Conservation (phyloP, 2,329 filamentous ascomycete species). For the Coniella vitis region DNA sequence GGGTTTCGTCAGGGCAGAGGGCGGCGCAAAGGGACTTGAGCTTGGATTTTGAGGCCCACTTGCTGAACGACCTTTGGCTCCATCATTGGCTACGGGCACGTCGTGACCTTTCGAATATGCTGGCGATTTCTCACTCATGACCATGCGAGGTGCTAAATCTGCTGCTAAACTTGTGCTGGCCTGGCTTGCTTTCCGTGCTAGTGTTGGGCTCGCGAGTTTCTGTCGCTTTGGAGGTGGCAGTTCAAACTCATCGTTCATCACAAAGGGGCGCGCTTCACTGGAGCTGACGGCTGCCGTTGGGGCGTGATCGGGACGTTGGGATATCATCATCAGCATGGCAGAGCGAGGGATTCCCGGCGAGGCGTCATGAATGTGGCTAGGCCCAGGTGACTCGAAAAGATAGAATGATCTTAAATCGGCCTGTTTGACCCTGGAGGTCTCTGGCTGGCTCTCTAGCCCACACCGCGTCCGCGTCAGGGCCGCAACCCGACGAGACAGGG, state of each 20-base stretch:
- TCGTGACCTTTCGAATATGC: neutral
- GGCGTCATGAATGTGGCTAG: no score
- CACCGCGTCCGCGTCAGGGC: slow-evolving; percentile 15
- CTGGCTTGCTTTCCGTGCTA: neutral
- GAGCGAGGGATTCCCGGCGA: neutral
- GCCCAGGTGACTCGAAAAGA: no score
- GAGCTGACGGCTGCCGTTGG: slow-evolving; percentile 5
- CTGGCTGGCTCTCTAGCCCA: neutral
- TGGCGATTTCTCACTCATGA: neutral
- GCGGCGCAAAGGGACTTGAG: neutral
- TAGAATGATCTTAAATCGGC: no score
- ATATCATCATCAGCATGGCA: slow-evolving; percentile 9
- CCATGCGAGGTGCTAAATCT: neutral
- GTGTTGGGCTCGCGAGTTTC: slow-evolving; percentile 7
- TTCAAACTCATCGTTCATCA: slow-evolving; percentile 10
- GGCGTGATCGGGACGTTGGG: slow-evolving; percentile 6
- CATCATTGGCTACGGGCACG: neutral
- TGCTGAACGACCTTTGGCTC: neutral
- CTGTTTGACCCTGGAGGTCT: no score
- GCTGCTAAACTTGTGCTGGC: neutral
- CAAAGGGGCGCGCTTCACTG: slow-evolving; percentile 11
- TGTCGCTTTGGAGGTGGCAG: slow-evolving; percentile 13
- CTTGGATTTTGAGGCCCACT: slow-evolving; percentile 1
- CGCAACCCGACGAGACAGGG: slow-evolving; percentile 14
- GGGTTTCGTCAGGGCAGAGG: slow-evolving; percentile 45